phyloP scores from a whole-genome alignment of 768 basidiomycete species.

The Lyophyllum decastes region DNA sequence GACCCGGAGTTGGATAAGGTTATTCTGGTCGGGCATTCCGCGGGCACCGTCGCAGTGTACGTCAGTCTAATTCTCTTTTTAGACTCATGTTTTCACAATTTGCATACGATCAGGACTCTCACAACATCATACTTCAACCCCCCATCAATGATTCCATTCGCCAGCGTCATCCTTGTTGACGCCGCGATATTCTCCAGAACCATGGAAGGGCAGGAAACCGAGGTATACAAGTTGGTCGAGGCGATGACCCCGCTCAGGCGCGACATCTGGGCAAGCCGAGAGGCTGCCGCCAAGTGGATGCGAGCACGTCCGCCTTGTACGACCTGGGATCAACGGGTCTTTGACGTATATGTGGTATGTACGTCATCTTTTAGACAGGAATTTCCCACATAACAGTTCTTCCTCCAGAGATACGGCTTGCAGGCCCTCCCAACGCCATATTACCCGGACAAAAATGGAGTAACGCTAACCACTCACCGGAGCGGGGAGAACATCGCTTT shows the following conservation, averaged over 20 bases:
- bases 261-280: constrained; percentile 26
- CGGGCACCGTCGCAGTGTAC: constrained; percentile 31
- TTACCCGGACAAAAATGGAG: constrained; percentile 17
- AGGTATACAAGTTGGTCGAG: constrained; percentile 26
- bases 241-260: constrained; percentile 24
- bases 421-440: constrained; percentile 25
- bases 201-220: constrained; percentile 22
- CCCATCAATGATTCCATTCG: constrained; percentile 25
- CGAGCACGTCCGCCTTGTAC: constrained; percentile 23
- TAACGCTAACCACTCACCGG: constrained; percentile 27
- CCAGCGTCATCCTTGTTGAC: constrained; percentile 27
- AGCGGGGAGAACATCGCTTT: constrained; percentile 27
- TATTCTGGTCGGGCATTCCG: constrained; percentile 32
- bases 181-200: constrained; percentile 23
- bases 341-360: constrained; percentile 26
- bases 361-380: background rate
- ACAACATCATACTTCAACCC: constrained; percentile 28
- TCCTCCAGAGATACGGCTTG: constrained; percentile 26
- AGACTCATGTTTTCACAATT: background rate
- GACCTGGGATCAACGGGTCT: constrained; percentile 27
- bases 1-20: constrained; percentile 24
- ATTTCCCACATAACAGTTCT: background rate
- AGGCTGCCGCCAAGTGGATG: constrained; percentile 26
- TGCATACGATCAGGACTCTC: constrained; percentile 16
- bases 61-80: background rate